Percentiles rank a stretch among this genome's conserved stretches.
Conservation (phyloP, 2,329 filamentous ascomycete genomes). For the Colletotrichum costaricense region DNA sequence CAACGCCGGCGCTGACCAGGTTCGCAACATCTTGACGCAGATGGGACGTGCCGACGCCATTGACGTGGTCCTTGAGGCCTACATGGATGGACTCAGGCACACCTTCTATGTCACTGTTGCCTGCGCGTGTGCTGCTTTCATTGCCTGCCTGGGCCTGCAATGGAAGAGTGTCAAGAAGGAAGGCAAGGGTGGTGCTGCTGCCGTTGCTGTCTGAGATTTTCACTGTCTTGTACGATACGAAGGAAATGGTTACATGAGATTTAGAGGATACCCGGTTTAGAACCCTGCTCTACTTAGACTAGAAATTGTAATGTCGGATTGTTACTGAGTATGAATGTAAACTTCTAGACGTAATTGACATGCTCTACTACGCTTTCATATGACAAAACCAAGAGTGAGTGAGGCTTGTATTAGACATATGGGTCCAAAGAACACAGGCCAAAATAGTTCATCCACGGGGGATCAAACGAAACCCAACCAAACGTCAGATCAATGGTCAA, state of each 20-base stretch:
- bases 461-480: too few species aligned
- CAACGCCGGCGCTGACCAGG: constrained; percentile 63
- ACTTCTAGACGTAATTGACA: not conserved
- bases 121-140: constrained; percentile 58
- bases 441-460: too few species aligned
- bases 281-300: constrained; percentile 7
- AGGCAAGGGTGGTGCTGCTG: constrained; percentile 42
- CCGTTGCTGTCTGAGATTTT: constrained; percentile 36
- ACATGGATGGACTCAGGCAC: constrained; percentile 61
- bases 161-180: constrained; percentile 67
- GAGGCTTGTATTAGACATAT: too few species aligned
- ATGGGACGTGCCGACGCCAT: constrained; percentile 55
- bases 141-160: constrained; percentile 55
- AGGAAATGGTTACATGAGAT: not conserved
- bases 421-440: too few species aligned
- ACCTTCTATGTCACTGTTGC: constrained; percentile 65
- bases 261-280: constrained; percentile 27
- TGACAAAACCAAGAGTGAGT: too few species aligned
- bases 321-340: not conserved
- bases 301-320: constrained; percentile 13
- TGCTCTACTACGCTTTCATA: too few species aligned
- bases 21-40: constrained; percentile 54
- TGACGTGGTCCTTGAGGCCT: constrained; percentile 57
- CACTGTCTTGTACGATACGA: not conserved
- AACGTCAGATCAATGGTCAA: too few species aligned